These are phyloP conservation scores for Cadophora luteo-olivacea DNA, from an alignment of 2,329 filamentous ascomycete species.

Conservation along the genomic window DNA sequence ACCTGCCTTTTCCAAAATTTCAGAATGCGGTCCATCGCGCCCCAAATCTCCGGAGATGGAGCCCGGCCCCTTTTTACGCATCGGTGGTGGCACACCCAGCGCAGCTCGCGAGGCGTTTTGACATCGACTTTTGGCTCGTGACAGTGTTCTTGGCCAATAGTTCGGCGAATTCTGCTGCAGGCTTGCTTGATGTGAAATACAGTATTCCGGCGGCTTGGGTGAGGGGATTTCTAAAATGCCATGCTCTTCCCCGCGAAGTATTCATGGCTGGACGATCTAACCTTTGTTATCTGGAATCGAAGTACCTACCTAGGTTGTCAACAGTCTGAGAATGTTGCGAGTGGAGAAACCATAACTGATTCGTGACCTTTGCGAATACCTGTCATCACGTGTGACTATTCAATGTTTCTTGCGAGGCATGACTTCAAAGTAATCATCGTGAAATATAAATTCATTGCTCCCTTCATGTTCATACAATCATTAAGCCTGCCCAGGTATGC, in stretches of 20 bases:
- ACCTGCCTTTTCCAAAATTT: neutral
- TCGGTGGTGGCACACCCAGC: conserved; percentile 2
- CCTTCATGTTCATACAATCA: conserved; percentile 37
- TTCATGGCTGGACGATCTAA: neutral
- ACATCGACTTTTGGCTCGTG: conserved; percentile 10
- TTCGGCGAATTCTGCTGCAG: neutral
- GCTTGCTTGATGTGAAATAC: neutral
- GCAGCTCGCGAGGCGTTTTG: neutral
- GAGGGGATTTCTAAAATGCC: conserved; percentile 11
- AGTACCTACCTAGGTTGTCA: neutral
- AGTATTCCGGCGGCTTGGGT: conserved; percentile 7
- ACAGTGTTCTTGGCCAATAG: conserved; percentile 6
- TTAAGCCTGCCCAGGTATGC: conserved; percentile 23
- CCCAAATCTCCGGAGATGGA: conserved; percentile 17
- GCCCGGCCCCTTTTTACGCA: conserved; percentile 5
- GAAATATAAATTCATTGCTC: conserved; percentile 20
- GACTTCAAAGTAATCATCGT: neutral
- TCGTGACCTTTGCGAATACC: neutral
- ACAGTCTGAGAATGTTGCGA: neutral
- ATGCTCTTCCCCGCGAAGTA: neutral
- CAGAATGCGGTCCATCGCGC: conserved; percentile 5
- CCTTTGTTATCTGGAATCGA: too few species aligned
- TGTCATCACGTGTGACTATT: neutral
- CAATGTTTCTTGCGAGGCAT: neutral
- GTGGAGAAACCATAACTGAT: neutral